Evolutionary conservation across 345 rosid genomes (phyloP).

Genomic region (Salix dunnii): DNA sequence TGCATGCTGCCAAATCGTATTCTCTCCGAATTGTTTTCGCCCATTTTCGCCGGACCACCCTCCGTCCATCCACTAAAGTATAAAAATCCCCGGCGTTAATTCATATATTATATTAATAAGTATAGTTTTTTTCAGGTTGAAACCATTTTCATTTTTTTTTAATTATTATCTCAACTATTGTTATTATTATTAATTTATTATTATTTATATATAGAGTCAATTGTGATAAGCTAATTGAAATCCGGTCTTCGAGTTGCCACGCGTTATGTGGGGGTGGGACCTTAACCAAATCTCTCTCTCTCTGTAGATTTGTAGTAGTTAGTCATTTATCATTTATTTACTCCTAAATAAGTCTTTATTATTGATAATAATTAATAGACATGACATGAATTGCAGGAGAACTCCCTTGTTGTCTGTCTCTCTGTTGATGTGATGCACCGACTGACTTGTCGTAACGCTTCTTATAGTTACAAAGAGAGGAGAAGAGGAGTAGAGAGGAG

Average conservation of each 20-base stretch:
- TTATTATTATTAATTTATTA: too few species aligned
- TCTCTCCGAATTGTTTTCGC: too few species aligned
- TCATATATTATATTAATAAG: too few species aligned
- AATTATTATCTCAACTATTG: too few species aligned
- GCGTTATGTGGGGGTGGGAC: not conserved
- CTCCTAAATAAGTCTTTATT: too few species aligned
- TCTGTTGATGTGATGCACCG: not conserved
- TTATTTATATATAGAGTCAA: not conserved
- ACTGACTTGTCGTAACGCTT: constrained; percentile 6
- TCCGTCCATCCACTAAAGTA: too few species aligned
- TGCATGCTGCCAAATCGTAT: not conserved
- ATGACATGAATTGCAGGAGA: not conserved
- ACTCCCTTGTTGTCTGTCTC: not conserved
- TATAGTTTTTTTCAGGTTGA: too few species aligned
- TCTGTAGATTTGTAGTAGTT: not conserved
- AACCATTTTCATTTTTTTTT: too few species aligned
- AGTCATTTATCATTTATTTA: not conserved
- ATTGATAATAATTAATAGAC: not conserved
- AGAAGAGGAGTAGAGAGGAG: not conserved
- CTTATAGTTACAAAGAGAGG: not conserved
- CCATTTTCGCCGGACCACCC: too few species aligned
- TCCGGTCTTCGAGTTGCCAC: not conserved
- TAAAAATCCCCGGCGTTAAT: too few species aligned
- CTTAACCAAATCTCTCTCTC: not conserved
- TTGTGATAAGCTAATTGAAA: not conserved